Conservation (phyloP, 2,329 filamentous ascomycete species). For the Exserohilum rostratum region DNA sequence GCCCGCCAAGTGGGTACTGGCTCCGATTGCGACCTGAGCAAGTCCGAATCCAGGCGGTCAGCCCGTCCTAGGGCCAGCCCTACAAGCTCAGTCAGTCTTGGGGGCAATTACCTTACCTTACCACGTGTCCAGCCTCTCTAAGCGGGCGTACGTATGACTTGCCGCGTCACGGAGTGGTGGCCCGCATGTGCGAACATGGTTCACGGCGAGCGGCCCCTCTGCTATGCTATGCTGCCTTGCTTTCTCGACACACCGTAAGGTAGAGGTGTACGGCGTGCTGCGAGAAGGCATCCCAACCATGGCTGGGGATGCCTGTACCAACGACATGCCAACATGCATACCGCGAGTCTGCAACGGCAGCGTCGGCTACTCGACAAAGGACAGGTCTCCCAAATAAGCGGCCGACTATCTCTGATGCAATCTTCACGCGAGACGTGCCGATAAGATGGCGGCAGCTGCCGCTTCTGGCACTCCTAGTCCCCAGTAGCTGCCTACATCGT, state of each 20-base stretch:
- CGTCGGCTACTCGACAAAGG: neutral
- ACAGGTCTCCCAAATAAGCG: neutral
- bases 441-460: slow-evolving; percentile 8
- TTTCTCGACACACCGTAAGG: slow-evolving; percentile 6
- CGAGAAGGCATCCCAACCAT: neutral
- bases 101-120: slow-evolving; percentile 29
- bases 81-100: slow-evolving; percentile 21
- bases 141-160: slow-evolving; percentile 36
- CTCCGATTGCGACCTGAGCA: neutral
- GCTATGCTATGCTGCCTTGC: slow-evolving; percentile 6
- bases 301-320: slow-evolving; percentile 2
- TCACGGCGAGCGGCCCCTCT: slow-evolving; percentile 27
- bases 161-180: slow-evolving; percentile 26
- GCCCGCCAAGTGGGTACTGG: slow-evolving; percentile 10
- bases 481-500: neutral
- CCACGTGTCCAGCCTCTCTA: slow-evolving; percentile 42
- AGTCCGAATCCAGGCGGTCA: slow-evolving; percentile 7
- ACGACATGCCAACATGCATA: neutral
- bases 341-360: slow-evolving; percentile 3
- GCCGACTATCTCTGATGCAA: neutral
- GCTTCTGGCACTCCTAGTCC: neutral
- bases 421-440: slow-evolving; percentile 2
- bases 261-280: neutral
- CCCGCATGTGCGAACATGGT: slow-evolving; percentile 42
- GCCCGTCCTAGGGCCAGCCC: slow-evolving; percentile 9